Conservation (phyloP, 352 stramenopile species). For the Albugo candida region DNA sequence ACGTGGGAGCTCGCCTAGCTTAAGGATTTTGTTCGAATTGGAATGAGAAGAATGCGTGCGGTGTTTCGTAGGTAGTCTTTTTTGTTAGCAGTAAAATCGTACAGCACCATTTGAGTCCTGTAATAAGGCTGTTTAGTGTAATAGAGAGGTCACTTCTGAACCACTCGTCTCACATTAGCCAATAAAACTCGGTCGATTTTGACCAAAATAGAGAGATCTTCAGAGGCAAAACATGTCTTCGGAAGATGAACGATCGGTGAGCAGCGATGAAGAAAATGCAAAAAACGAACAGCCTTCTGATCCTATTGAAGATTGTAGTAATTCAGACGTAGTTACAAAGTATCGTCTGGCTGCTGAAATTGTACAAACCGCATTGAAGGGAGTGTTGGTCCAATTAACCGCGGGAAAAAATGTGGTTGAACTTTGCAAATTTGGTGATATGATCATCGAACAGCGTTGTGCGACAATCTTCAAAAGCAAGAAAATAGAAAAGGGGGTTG, state of each 20-base stretch:
- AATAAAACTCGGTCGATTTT: too few species aligned
- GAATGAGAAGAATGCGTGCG: too few species aligned
- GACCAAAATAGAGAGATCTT: too few species aligned
- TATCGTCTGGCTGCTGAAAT: conserved; percentile 98
- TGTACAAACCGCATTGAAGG: conserved; percentile 91
- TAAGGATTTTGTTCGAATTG: too few species aligned
- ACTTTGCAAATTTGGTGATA: conserved; percentile 85
- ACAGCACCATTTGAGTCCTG: too few species aligned
- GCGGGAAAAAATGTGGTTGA: conserved; percentile 90
- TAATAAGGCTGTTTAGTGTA: too few species aligned
- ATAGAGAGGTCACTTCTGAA: too few species aligned
- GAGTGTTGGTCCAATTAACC: conserved; percentile 86
- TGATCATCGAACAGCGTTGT: conserved; percentile 64
- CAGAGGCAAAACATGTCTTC: conserved; percentile 9
- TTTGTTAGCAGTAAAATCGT: too few species aligned
- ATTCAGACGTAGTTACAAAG: conserved; percentile 88
- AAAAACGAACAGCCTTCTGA: conserved; percentile 30
- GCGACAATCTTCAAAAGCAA: conserved; percentile 93
- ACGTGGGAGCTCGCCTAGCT: too few species aligned
- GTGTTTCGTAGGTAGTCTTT: too few species aligned
- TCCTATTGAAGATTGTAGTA: conserved; percentile 68
- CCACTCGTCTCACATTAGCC: too few species aligned
- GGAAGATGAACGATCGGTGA: conserved; percentile 27
- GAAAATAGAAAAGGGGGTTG: conserved; percentile 95
- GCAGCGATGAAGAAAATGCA: conserved; percentile 60